Conservation (phyloP, 345 rosid species). For the Iberis pinnata region DNA sequence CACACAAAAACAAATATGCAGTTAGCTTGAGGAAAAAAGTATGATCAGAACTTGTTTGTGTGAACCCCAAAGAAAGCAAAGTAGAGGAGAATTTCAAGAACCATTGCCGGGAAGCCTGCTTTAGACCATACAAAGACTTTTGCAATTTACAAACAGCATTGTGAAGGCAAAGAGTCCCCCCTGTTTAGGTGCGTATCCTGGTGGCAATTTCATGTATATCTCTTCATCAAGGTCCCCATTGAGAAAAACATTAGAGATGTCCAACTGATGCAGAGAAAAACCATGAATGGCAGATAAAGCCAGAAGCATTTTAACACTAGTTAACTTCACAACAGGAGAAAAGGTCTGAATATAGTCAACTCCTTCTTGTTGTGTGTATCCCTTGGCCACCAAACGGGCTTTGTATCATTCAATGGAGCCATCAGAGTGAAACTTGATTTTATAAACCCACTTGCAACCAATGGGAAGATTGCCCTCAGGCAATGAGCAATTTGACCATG, state of each 20-base stretch:
- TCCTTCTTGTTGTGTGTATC: no score
- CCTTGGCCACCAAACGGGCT: no score
- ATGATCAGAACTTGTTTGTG: background rate
- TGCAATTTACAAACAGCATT: background rate
- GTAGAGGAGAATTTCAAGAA: background rate
- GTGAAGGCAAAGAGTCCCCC: background rate
- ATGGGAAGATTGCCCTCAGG: no score
- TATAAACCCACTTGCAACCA: no score
- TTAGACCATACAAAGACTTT: background rate
- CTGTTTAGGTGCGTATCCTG: background rate
- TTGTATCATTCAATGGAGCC: no score
- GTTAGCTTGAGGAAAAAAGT: background rate
- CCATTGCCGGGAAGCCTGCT: background rate
- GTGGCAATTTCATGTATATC: background rate
- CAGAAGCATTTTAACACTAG: background rate
- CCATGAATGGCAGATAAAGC: background rate
- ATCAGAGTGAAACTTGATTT: no score
- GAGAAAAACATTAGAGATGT: background rate
- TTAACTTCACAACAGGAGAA: no score
- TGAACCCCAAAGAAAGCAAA: background rate
- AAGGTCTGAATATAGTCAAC: no score
- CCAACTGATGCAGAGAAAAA: background rate
- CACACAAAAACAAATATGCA: background rate
- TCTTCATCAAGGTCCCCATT: background rate
- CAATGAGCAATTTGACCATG: no score